Percentiles rank a stretch among this genome's conserved stretches.
Conservation (phyloP, 495 filamentous ascomycete species). For the Rhizodiscina lignyota region DNA sequence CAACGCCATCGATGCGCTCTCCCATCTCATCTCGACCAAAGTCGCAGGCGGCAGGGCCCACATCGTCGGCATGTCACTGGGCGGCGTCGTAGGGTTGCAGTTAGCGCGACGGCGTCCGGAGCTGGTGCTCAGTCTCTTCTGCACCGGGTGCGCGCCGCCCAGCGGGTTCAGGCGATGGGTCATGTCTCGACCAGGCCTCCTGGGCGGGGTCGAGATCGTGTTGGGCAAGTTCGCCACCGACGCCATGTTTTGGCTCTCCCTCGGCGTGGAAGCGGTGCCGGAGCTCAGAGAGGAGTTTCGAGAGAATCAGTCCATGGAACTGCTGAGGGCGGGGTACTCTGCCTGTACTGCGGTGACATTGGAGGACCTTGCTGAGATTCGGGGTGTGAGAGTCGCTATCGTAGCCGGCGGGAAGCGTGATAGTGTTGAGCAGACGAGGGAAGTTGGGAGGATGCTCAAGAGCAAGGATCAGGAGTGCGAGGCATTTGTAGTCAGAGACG, state of each 20-base stretch:
- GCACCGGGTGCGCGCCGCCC: slow-evolving; percentile 3
- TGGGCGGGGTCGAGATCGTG: slow-evolving; percentile 4
- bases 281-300: slow-evolving; percentile 3
- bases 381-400: too few species aligned
- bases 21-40: slow-evolving; percentile 5
- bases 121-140: slow-evolving; percentile 5
- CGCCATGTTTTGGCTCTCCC: slow-evolving; percentile 1
- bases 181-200: slow-evolving; percentile 2
- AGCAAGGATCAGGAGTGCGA: too few species aligned
- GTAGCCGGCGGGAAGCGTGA: too few species aligned
- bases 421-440: too few species aligned
- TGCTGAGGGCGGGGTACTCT: too few species aligned
- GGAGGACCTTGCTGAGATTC: too few species aligned
- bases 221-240: slow-evolving; percentile 2
- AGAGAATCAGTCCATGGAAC: slow-evolving; percentile 4
- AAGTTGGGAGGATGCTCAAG: too few species aligned
- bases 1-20: slow-evolving; percentile 3
- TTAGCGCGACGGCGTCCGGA: slow-evolving; percentile 3
- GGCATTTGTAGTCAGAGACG: too few species aligned
- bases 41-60: slow-evolving; percentile 3
- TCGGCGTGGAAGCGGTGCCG: slow-evolving; percentile 4
- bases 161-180: slow-evolving; percentile 4
- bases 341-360: too few species aligned
- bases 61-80: slow-evolving; percentile 4
- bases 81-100: slow-evolving; percentile 3